These are phyloP conservation scores for Verticillium dahliae DNA, from an alignment of 2,329 filamentous ascomycete species.

Conservation along the genomic window DNA sequence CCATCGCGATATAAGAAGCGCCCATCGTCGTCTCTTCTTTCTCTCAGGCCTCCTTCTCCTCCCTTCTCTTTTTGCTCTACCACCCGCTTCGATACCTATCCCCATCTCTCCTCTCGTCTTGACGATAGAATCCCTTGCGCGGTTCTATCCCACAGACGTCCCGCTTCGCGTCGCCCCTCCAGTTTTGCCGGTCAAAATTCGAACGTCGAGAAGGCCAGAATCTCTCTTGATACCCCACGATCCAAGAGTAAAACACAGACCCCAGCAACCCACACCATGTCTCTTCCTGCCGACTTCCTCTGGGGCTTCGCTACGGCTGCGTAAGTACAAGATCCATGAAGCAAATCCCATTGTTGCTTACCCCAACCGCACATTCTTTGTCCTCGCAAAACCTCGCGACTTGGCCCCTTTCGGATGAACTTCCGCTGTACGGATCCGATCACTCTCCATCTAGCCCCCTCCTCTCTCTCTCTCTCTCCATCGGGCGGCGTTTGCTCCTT, in stretches of 20 bases:
- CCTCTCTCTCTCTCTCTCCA: not conserved
- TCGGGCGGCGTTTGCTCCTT: not conserved
- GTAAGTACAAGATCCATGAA: slow-evolving; percentile 33
- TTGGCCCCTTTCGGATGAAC: not conserved
- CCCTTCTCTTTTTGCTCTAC: slow-evolving; percentile 1
- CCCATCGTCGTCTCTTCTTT: not conserved
- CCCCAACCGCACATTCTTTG: not conserved
- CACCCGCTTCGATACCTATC: not conserved
- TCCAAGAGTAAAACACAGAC: not conserved
- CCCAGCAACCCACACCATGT: slow-evolving; percentile 30
- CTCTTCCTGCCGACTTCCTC: slow-evolving; percentile 62
- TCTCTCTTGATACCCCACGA: not conserved
- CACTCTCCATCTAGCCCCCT: not conserved
- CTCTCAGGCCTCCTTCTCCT: not conserved
- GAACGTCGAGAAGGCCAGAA: not conserved
- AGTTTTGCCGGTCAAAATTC: not conserved
- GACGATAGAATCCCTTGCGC: not conserved
- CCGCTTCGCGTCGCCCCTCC: not conserved
- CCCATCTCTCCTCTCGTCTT: not conserved
- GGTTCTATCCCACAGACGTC: not conserved
- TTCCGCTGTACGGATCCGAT: not conserved
- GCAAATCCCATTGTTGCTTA: not conserved
- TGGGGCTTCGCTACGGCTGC: slow-evolving; percentile 78
- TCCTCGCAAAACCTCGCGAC: not conserved
- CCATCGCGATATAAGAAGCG: not conserved